A percentile compares a stretch with the other conserved stretches of the same genome.
These are phyloP conservation scores for Camelina laxa DNA, from an alignment of 345 rosid species.

Conservation along the genomic window DNA sequence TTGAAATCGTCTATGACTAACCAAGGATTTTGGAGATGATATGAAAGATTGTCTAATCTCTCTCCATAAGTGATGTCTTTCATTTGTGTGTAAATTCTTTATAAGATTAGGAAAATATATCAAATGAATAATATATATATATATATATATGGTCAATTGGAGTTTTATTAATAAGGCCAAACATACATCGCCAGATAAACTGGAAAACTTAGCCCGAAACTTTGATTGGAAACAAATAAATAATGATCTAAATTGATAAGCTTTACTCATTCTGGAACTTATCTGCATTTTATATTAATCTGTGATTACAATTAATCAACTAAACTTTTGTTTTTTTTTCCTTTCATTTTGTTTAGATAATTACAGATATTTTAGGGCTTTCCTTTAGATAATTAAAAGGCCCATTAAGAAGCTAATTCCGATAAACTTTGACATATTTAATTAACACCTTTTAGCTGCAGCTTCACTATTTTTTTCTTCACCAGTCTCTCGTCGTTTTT, in stretches of 20 bases:
- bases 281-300: neutral
- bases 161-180: too few relatives aligned
- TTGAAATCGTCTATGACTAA: too few relatives aligned
- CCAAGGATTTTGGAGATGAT: too few relatives aligned
- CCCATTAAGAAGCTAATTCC: neutral
- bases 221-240: too few relatives aligned
- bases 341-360: neutral
- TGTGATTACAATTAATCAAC: neutral
- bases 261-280: neutral
- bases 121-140: neutral
- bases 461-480: constrained; percentile 14
- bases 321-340: neutral
- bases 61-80: too few relatives aligned
- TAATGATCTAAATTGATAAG: neutral
- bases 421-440: neutral
- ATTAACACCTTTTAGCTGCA: constrained; percentile 6
- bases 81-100: too few relatives aligned
- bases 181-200: too few relatives aligned
- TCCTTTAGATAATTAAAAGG: constrained; percentile 1
- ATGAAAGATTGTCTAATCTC: too few relatives aligned
- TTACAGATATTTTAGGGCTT: neutral
- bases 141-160: too few relatives aligned
- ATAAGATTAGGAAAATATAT: neutral
- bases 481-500: constrained; percentile 23
- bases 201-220: too few relatives aligned